phyloP scores from a whole-genome alignment of 306 rosid genomes.

The Rubus parviflorus region DNA sequence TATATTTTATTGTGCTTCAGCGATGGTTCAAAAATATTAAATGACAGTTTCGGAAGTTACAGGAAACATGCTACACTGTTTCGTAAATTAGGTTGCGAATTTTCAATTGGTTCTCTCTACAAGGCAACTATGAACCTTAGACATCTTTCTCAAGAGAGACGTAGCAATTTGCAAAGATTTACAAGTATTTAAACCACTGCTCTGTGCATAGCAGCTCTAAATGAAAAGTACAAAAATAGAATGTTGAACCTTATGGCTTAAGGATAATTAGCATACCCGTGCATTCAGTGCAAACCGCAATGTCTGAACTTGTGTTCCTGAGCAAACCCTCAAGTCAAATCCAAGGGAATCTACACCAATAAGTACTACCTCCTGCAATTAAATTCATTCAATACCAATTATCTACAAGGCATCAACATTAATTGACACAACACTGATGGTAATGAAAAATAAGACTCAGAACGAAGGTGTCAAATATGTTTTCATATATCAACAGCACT shows the following conservation, averaged over 20 bases:
- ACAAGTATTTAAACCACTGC: background rate
- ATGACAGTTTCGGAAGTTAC: background rate
- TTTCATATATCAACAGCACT: background rate
- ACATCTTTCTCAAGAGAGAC: background rate
- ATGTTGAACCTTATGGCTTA: slow-evolving; percentile 1
- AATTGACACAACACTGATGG: background rate
- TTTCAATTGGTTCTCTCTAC: background rate
- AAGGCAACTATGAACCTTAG: background rate
- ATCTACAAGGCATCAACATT: background rate
- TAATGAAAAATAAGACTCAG: background rate
- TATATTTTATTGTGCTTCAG: background rate
- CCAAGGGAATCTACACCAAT: slow-evolving; percentile 82
- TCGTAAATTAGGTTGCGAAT: background rate
- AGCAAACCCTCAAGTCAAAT: slow-evolving; percentile 83
- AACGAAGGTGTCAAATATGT: background rate
- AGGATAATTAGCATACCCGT: slow-evolving; percentile 49
- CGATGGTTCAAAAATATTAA: background rate
- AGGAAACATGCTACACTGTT: background rate
- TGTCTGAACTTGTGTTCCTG: slow-evolving; percentile 89
- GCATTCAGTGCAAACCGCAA: slow-evolving; percentile 71
- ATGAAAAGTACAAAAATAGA: background rate
- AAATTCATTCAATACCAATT: slow-evolving; percentile 19
- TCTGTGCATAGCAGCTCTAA: too few relatives aligned
- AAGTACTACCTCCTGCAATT: slow-evolving; percentile 79
- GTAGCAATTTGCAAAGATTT: background rate